Evolutionary conservation across 169 alveolate species (phyloP), one percentile per base, ranked within the genome.

Genomic region (Toxoplasma gondii): DNA sequence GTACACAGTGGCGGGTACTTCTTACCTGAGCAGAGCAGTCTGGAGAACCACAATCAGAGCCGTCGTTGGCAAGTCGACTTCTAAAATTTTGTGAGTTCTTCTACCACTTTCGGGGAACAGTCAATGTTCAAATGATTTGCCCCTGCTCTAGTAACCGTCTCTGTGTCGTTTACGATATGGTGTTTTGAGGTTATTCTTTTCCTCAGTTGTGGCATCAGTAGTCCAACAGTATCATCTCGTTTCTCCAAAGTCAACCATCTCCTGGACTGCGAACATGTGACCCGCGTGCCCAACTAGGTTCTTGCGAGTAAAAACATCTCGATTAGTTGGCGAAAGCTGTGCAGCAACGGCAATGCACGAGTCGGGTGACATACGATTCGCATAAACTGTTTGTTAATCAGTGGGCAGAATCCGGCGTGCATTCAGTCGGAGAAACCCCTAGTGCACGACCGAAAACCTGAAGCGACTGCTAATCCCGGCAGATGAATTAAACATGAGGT

Each of bases 1-100:
- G 43, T 12, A 38, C 94, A 29, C 67, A 19, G 29, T 74, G 38
- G 70, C 0, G 5, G 29, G 54, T n/a, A 17, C 38, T 22, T 29
- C n/a, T 88, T 31, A 90, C 96, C 96, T 58, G 96, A 94, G 83
- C 96, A 94, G 38, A 95, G 96, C 34, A 94, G 88, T n/a, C 96
- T 95, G 27, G 96, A 92, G 67, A 94, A 93, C 70, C 92, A 94
- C 0, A 94, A 91, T 70, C 96, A 94, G 10, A 94, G 92, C 34
- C 96, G 95, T 2, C 92, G 31, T 41, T 92, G 88, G 88, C 88
- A 87, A 29, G 31, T 58, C 54, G 95, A 95, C 31, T 84, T 84
- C 90, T 94, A 93, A 88, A 78, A 90, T 64, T 69, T 45, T n/a
- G 78, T 84, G 38, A 96, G 91, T 54, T 93, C 96, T 34, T 95